Conservation (phyloP, 2,329 filamentous ascomycete genomes). For the Apiospora malaysiana region DNA sequence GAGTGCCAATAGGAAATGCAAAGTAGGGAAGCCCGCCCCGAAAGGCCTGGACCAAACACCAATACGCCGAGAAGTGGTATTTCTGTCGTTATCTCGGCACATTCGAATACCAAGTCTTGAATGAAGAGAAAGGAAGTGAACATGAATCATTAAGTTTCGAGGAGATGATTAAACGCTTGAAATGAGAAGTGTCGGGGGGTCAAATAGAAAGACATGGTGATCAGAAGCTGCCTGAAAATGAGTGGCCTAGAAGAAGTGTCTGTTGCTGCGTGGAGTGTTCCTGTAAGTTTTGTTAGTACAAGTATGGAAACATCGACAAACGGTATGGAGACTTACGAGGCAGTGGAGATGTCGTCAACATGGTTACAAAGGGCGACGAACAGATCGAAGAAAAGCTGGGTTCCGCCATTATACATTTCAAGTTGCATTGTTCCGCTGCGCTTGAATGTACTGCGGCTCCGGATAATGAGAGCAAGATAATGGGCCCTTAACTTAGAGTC, state of each 20-base stretch:
- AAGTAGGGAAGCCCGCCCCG: slow-evolving; percentile 9
- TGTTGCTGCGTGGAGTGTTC: slow-evolving; percentile 55
- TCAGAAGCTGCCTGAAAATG: background rate
- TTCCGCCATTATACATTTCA: slow-evolving; percentile 88
- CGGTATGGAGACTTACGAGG: slow-evolving; percentile 5
- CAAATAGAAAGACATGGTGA: background rate
- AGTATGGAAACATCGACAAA: background rate
- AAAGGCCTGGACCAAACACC: background rate
- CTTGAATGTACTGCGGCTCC: slow-evolving; percentile 87
- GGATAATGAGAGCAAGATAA: slow-evolving; percentile 91
- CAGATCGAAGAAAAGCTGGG: slow-evolving; percentile 86
- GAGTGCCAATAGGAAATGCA: slow-evolving; percentile 26
- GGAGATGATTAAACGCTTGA: background rate
- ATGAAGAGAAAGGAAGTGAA: slow-evolving; percentile 26
- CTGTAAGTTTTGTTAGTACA: slow-evolving; percentile 34
- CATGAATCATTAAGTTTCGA: slow-evolving; percentile 36
- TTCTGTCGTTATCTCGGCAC: slow-evolving; percentile 28
- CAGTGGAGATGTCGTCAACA: slow-evolving; percentile 70
- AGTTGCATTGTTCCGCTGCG: slow-evolving; percentile 93
- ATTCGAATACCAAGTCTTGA: slow-evolving; percentile 27
- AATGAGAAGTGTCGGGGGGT: background rate
- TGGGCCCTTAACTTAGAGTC: slow-evolving; percentile 92
- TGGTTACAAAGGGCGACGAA: slow-evolving; percentile 95
- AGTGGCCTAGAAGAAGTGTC: slow-evolving; percentile 38
- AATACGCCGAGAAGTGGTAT: slow-evolving; percentile 31